Base-by-base conservation (phyloP, 495 filamentous ascomycete species). In the Penicillium steckii region DNA sequence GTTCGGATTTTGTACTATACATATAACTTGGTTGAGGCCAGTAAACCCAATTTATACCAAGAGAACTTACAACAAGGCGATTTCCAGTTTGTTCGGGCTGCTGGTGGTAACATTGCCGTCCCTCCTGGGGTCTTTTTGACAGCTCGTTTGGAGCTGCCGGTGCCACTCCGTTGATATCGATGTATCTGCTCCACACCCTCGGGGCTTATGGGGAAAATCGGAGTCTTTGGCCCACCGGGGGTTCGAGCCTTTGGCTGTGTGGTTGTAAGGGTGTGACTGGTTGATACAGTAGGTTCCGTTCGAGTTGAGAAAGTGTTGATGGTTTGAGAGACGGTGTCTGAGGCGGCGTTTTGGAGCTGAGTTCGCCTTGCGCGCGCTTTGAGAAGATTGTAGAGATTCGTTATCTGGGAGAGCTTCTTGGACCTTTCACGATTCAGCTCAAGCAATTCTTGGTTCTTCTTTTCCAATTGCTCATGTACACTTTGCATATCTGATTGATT, bases 301-400 rank as follows among this genome's bases (percentile, higher is more conserved):
- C 56, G 59, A 15, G 55, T 55, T 17, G 53, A 43, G 35, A 66
- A 57, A 12, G 61, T 71, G 41, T 79, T 77, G 24, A 86, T 63
- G 18, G 78, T 76, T 18, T 82, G 72, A 19, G 84, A 80, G 1
- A 85, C 85, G 4, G 85, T 80, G 48, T 89, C 82, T 26, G 80
- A 83, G 3, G 87, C 88, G 15, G 88, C 87, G 38, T 78, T 79
- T 49, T 88, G 82, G 43, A 90, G 84, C 24, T 87, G 84, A 8
- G 82, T 79, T 22, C 80, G 70, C 76, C 90, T 82, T 4, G 85
- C 81, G 46, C 85, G 83, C 21, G 84, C 79, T 67, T 96, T 96
- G 38, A 96, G 74, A 26, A 86, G 80, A 55, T 90, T 86, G 54
- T 96, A 97, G 5, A 95, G 80, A 55, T 92, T 88, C 56, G 91